Evolutionary conservation across 179 eudicot genomes (phyloP), one percentile per base, ranked within the genome.

Genomic region (Beta macrorhiza): DNA sequence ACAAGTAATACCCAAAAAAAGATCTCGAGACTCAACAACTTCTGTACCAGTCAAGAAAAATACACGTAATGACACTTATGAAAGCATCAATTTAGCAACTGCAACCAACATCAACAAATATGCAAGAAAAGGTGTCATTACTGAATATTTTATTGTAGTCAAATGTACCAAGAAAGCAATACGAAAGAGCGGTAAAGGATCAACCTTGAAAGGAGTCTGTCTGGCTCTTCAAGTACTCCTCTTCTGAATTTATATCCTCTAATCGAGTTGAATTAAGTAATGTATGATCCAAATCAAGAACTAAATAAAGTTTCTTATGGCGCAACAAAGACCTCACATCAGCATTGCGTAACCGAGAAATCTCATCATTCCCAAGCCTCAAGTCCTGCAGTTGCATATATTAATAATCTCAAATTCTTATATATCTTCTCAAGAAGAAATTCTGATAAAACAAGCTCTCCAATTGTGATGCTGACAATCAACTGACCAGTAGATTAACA

Each of bases 251-350:
- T 55, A 96, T 74, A 81, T 96, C 97, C 14, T 81, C 67, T 42
- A 96, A 37, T 58, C 93, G 88, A 45, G 94, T 91, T 83, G 99
- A 96, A 83, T 96, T 96, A 32, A 96, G 93, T 65, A 96, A 86
- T 45, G 98, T 95, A 65, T 93, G 98, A 85, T 95, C 99, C 86
- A 95, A 89, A 87, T 95, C 99, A 71, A 95, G 92, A 53, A 95
- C 95, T 85, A 95, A 82, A 82, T 78, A 86, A 37, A 95, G 96
- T 84, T 95, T 95, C 82, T 87, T 90, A 44, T 82, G 88, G 49
- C 85, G 87, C 12, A 93, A 83, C 87, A 95, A 80, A 71, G 87
- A 83, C 82, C 89, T 90, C 75, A 89, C 79, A 73, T 95, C 99
- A 67, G 84, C 89, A 61, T 90, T 80, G 53, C 97, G 91, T 79